Conservation (phyloP, 163 green algal species). For the Coccomyxa subellipsoidea region DNA sequence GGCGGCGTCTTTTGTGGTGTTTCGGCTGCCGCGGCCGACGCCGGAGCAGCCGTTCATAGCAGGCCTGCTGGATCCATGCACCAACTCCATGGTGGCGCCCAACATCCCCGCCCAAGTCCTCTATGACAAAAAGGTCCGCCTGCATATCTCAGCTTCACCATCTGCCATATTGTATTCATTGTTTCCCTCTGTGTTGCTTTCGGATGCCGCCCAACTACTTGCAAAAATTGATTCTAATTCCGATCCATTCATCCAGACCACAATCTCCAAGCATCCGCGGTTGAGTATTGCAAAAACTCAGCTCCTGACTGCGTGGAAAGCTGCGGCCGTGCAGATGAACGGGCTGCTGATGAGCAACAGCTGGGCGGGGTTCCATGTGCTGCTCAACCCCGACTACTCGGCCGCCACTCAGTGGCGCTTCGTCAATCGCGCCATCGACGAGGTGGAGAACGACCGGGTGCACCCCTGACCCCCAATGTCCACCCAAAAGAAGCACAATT, state of each 20-base stretch:
- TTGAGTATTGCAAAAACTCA: no score
- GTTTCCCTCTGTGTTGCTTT: no score
- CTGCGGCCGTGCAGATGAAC: no score
- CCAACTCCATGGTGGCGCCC: slow-evolving; percentile 67
- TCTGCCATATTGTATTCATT: not conserved
- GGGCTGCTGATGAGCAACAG: slow-evolving; percentile 66
- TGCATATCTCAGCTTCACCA: not conserved
- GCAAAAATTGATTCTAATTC: no score
- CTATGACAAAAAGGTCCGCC: slow-evolving; percentile 63
- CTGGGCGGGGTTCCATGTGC: slow-evolving; percentile 69
- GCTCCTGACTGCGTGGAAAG: no score
- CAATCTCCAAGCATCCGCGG: not conserved
- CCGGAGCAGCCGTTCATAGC: slow-evolving; percentile 60
- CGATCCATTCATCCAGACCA: no score
- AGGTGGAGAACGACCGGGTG: slow-evolving; percentile 68
- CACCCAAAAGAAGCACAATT: no score
- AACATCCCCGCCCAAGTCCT: slow-evolving; percentile 81
- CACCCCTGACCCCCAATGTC: no score
- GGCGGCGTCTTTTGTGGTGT: slow-evolving; percentile 63
- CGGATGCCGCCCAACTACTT: no score
- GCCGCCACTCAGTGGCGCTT: slow-evolving; percentile 68
- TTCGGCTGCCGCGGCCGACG: slow-evolving; percentile 59
- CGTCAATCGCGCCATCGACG: slow-evolving; percentile 79
- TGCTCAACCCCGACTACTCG: slow-evolving; percentile 81
- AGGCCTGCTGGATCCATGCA: slow-evolving; percentile 81